phyloP scores from a whole-genome alignment of 257 asterid genomes.

The Fraxinus americana region DNA sequence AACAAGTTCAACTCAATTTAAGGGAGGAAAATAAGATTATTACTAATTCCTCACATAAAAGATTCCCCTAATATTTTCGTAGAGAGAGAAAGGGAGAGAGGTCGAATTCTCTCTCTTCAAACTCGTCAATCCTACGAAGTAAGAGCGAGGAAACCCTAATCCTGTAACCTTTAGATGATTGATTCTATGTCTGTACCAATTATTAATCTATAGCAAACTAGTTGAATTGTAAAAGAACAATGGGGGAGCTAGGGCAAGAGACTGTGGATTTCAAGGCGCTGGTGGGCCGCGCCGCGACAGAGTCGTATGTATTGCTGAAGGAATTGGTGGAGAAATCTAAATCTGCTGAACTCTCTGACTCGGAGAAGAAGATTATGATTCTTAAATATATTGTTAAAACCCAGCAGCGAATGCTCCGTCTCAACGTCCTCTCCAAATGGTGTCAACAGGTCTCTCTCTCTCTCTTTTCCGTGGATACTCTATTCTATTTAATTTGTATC shows the following conservation, averaged over 20 bases:
- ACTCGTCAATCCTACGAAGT: not conserved
- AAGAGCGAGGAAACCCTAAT: slow-evolving; percentile 27
- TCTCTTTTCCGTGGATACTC: not conserved
- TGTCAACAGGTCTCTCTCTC: slow-evolving; percentile 76
- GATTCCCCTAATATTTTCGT: not conserved
- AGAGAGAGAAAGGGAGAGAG: not conserved
- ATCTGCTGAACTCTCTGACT: slow-evolving; percentile 69
- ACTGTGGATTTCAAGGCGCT: slow-evolving; percentile 85
- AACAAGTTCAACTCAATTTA: not conserved
- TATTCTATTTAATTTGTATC: not conserved
- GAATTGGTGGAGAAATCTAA: slow-evolving; percentile 89
- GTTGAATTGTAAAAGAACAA: slow-evolving; percentile 29
- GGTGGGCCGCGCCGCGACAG: slow-evolving; percentile 85
- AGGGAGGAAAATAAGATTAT: not conserved
- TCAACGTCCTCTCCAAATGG: slow-evolving; percentile 98
- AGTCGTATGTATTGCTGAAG: slow-evolving; percentile 66
- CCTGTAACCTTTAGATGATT: not conserved
- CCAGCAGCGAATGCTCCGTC: slow-evolving; percentile 98
- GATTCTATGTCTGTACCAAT: not conserved
- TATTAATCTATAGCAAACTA: slow-evolving; percentile 13
- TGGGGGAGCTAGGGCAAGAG: slow-evolving; percentile 86
- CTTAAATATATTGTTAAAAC: slow-evolving; percentile 88
- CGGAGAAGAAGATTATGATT: slow-evolving; percentile 93
- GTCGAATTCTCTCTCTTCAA: not conserved
- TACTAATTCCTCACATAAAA: not conserved